phyloP scores from a whole-genome alignment of 1,284 basidiomycete genomes.

The Malassezia psittaci region DNA sequence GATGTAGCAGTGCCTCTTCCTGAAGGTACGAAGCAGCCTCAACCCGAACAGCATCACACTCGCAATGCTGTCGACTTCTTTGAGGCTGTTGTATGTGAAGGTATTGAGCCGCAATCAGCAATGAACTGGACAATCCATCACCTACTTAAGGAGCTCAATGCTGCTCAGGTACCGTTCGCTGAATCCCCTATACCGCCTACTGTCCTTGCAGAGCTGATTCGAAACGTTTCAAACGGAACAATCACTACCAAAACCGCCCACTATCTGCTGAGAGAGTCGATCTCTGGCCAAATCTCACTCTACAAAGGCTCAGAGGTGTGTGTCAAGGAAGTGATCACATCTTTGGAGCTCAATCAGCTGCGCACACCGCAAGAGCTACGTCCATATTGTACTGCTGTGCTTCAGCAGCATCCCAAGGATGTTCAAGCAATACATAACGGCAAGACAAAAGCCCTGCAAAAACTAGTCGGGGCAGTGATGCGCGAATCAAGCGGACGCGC shows the following conservation, averaged over 20 bases:
- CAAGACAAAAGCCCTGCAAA: constrained; percentile 70
- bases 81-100: constrained; percentile 24
- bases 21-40: constrained; percentile 22
- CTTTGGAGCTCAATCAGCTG: constrained; percentile 7
- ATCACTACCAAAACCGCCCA: constrained; percentile 55
- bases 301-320: background rate
- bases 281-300: constrained; percentile 14
- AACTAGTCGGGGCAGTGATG: constrained; percentile 83
- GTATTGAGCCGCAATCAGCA: constrained; percentile 50
- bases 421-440: constrained; percentile 62
- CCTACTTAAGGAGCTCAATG: constrained; percentile 32
- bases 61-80: constrained; percentile 37
- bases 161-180: constrained; percentile 23
- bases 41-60: constrained; percentile 4
- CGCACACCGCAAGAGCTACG: constrained; percentile 18
- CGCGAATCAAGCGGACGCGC: constrained; percentile 67
- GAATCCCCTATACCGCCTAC: constrained; percentile 40
- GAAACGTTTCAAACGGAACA: constrained; percentile 59
- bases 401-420: constrained; percentile 62
- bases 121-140: constrained; percentile 62
- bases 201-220: constrained; percentile 67
- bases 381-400: constrained; percentile 57
- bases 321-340: constrained; percentile 7
- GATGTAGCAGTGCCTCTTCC: constrained; percentile 11
- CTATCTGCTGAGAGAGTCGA: constrained; percentile 29